Evolutionary conservation across 108 stramenopile genomes (phyloP).

Genomic region (Conticribra weissflogii): DNA sequence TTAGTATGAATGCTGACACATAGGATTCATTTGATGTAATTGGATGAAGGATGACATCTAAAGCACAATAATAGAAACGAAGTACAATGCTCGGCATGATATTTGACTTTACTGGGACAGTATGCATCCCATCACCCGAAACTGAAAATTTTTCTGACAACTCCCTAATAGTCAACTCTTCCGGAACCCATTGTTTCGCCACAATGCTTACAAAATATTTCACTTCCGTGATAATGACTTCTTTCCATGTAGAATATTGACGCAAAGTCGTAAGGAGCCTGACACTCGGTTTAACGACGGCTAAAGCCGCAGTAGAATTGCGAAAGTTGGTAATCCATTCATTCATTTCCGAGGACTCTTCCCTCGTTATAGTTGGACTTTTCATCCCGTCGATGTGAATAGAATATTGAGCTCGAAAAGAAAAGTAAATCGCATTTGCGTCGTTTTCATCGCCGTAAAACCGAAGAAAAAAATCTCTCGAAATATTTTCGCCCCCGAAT

Average conservation of each 20-base stretch:
- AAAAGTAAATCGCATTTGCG: background rate
- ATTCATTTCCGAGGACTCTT: conserved; percentile 1
- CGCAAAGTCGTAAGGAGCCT: conserved; percentile 1
- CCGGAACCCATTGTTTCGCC: conserved; percentile 9
- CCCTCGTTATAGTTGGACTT: background rate
- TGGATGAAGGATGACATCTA: conserved; percentile 5
- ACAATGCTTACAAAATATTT: conserved; percentile 1
- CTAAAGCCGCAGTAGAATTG: background rate
- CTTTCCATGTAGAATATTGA: conserved; percentile 6
- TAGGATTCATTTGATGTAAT: background rate
- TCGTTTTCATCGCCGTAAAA: background rate
- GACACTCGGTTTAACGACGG: background rate
- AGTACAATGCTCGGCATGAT: conserved; percentile 11
- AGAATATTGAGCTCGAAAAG: background rate
- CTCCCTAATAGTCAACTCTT: background rate
- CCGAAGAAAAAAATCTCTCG: background rate
- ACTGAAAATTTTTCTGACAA: background rate
- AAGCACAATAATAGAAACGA: conserved; percentile 12
- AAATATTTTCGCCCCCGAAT: background rate
- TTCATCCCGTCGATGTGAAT: conserved; percentile 4
- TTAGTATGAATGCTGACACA: conserved; percentile 1
- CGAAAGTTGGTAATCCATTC: background rate
- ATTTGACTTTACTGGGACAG: background rate
- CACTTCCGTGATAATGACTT: background rate
- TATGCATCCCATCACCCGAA: conserved; percentile 1